Base-by-base conservation (phyloP, 768 basidiomycete genomes). In the Coprinellus aureogranulatus region DNA sequence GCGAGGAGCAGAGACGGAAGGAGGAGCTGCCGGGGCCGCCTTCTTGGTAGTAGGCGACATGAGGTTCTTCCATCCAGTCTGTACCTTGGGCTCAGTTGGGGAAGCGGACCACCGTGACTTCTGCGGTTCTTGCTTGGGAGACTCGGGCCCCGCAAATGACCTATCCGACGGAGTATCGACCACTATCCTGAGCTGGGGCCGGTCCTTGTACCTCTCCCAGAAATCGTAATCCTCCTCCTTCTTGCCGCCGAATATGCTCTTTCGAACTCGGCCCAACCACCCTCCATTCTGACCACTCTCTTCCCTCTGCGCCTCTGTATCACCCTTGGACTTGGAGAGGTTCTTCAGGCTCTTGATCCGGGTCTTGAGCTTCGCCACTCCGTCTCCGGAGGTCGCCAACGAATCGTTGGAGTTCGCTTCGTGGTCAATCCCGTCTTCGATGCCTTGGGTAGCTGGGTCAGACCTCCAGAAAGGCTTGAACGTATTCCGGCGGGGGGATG, bases 351-450 rank as follows among this genome's bases (percentile, higher is more conserved):
- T 77, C 54, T 82, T 61, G 23, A 18, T 44, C 16, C 14, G 41
- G 20, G 78, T 74, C 67, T 76, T 72, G 23, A 82, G 64, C 67
- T 74, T 83, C 64, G 70, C 75, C 49, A 65, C 67, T 53, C 66
- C 72, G 23, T 46, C 42, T 30, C 27, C 41, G 26, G 22, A 11
- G 23, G 16, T 22, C 47, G 47, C 23, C 25, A 23, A 25, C 8
- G 46, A 31, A 4, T 18, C 18, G 22, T n/a, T 37, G n/a, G 49
- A 34, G 20, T 6, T n/a, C 5, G 41, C 8, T 26, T 22, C 26
- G 10, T 2, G 28, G 6, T 54, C 3, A 3, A 41, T 23, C 37
- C 16, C 25, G 12, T 26, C 11, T 9, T 55, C 28, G 10, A 39
- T 41, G 47, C 49, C 57, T 55, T 30, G 37, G 54, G 56, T 4